Conservation (phyloP, 2,329 filamentous ascomycete genomes). For the Penicillium hordei region DNA sequence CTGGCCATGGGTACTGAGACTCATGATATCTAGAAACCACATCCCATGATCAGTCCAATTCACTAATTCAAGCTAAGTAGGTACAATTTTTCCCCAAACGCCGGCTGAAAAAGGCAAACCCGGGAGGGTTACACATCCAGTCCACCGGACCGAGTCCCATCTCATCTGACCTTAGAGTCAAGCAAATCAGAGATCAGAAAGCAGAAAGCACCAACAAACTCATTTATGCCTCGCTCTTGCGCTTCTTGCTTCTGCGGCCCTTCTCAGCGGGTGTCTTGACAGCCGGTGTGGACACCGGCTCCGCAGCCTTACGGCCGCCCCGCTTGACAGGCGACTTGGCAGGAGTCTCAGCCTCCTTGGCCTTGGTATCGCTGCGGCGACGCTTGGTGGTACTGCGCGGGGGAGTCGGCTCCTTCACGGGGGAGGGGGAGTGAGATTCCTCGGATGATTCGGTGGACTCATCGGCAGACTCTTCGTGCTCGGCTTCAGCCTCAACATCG, state of each 20-base stretch:
- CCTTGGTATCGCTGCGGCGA: constrained; percentile 39
- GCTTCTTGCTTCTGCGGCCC: constrained; percentile 48
- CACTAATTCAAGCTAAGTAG: constrained; percentile 3
- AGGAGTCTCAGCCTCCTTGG: constrained; percentile 36
- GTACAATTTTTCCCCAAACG: constrained; percentile 5
- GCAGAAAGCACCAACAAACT: constrained; percentile 19
- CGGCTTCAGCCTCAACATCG: constrained; percentile 18
- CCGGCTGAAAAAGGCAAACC: not conserved
- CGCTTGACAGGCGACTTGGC: constrained; percentile 31
- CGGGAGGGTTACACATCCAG: constrained; percentile 7
- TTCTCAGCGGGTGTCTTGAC: constrained; percentile 33
- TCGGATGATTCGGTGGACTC: constrained; percentile 32
- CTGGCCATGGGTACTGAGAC: not conserved
- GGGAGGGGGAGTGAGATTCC: constrained; percentile 36
- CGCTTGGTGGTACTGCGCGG: constrained; percentile 45
- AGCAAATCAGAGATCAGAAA: constrained; percentile 13
- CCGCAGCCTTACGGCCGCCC: constrained; percentile 15
- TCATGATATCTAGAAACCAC: not conserved
- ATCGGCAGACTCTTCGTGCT: constrained; percentile 19
- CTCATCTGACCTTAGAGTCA: constrained; percentile 1
- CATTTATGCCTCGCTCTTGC: constrained; percentile 44
- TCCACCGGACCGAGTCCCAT: constrained; percentile 2
- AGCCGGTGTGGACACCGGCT: constrained; percentile 17
- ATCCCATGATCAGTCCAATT: not conserved
- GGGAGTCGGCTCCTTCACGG: constrained; percentile 45